Percentiles rank a stretch among this genome's conserved stretches.
phyloP scores from a whole-genome alignment of 2,329 filamentous ascomycete genomes.

The Scleromitrula shiraiana region DNA sequence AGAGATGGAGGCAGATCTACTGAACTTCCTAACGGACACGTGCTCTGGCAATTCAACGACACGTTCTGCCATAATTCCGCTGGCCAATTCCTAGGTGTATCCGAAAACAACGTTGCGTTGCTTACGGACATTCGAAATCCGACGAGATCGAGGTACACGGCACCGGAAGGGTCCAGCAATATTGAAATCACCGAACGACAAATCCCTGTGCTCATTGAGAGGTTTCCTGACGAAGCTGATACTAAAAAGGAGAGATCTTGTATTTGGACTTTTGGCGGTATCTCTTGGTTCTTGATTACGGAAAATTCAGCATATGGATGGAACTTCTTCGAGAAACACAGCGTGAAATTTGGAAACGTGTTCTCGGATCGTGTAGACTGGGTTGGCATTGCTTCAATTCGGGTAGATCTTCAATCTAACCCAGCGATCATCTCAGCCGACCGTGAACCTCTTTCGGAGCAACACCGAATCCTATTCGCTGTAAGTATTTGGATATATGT shows the following conservation, averaged over 20 bases:
- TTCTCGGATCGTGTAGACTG: not conserved
- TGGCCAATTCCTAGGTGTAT: constrained; percentile 11
- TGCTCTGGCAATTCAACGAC: constrained; percentile 20
- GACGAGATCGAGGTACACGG: constrained; percentile 11
- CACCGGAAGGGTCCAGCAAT: not conserved
- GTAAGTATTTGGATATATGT: not conserved
- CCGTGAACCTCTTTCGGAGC: not conserved
- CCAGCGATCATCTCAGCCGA: constrained; percentile 3
- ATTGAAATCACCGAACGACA: constrained; percentile 7
- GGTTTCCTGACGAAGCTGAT: constrained; percentile 5
- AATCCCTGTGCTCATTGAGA: constrained; percentile 1
- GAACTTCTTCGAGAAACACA: constrained; percentile 4
- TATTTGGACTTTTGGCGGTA: constrained; percentile 7
- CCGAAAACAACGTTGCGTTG: constrained; percentile 11
- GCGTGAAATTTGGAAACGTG: not conserved
- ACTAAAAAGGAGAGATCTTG: not conserved
- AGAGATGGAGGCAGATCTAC: constrained; percentile 18
- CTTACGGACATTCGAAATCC: constrained; percentile 1
- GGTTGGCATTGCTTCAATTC: constrained; percentile 5
- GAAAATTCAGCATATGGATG: constrained; percentile 7
- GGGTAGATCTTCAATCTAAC: constrained; percentile 1
- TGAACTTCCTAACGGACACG: constrained; percentile 8
- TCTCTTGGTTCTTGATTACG: constrained; percentile 1
- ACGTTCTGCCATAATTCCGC: constrained; percentile 15
- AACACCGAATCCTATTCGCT: constrained; percentile 2